Evolutionary conservation across 441 rosid genomes (phyloP).

Genomic region (Erodium chrysanthum): DNA sequence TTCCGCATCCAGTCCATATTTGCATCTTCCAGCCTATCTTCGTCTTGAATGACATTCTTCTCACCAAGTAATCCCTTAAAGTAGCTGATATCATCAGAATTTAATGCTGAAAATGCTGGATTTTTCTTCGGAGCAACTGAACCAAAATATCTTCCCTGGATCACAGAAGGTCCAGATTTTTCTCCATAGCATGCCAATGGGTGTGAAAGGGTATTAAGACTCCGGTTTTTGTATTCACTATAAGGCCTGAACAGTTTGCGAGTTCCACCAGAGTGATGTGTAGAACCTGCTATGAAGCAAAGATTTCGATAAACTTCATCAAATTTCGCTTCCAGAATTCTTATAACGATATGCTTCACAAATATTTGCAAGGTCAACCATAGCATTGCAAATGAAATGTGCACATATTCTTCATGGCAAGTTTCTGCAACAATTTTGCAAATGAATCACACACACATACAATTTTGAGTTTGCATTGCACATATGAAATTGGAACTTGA

Average conservation of each 20-base stretch:
- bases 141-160: constrained; percentile 36
- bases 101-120: constrained; percentile 52
- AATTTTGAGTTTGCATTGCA: neutral
- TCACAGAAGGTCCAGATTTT: neutral
- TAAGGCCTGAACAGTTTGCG: constrained; percentile 10
- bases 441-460: neutral
- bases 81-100: constrained; percentile 46
- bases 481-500: neutral
- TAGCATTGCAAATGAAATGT: neutral
- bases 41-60: constrained; percentile 64
- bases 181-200: constrained; percentile 8
- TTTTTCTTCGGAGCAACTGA: constrained; percentile 39
- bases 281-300: neutral
- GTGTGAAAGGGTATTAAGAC: constrained; percentile 13
- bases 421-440: neutral
- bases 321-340: neutral
- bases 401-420: neutral
- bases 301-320: neutral
- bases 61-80: constrained; percentile 62
- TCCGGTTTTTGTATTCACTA: constrained; percentile 12
- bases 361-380: neutral
- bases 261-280: constrained; percentile 18
- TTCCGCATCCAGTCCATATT: constrained; percentile 89
- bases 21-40: constrained; percentile 51
- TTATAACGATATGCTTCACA: neutral